Evolutionary conservation across 352 stramenopile genomes (phyloP).

Genomic region (Pythium scleroteichum): DNA sequence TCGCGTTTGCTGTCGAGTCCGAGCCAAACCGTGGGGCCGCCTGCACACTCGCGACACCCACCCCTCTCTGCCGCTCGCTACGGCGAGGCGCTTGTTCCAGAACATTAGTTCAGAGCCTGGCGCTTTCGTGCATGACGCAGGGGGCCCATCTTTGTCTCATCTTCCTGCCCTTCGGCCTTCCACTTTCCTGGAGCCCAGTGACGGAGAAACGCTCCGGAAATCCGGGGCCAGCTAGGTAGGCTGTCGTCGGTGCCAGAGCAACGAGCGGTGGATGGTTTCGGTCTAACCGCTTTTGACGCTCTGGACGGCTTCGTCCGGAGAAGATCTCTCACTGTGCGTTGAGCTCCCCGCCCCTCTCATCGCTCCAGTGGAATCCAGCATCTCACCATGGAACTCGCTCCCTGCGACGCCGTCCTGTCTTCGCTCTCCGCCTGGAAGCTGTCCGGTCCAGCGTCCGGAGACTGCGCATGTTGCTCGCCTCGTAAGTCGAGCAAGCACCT

Average conservation of each 20-base stretch:
- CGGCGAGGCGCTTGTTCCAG: too few relatives aligned
- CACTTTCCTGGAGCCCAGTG: background rate
- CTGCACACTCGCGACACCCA: too few relatives aligned
- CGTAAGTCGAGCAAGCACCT: background rate
- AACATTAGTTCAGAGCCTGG: too few relatives aligned
- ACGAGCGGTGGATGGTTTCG: background rate
- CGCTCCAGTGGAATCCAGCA: too few relatives aligned
- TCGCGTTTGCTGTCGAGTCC: background rate
- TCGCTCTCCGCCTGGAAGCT: conserved; percentile 10
- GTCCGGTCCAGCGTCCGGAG: background rate
- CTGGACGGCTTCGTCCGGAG: too few relatives aligned
- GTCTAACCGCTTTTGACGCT: too few relatives aligned
- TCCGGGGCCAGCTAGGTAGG: background rate
- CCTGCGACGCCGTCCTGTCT: conserved; percentile 13
- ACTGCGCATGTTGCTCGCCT: conserved; percentile 1
- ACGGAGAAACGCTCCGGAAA: background rate
- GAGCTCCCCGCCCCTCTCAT: background rate
- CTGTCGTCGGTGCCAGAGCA: background rate
- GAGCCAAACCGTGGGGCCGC: background rate
- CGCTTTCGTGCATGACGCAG: too few relatives aligned
- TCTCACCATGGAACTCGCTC: conserved; percentile 3
- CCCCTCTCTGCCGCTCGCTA: too few relatives aligned
- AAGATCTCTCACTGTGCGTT: too few relatives aligned
- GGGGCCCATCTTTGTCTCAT: background rate
- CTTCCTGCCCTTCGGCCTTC: background rate